A percentile compares a stretch with the other conserved stretches of the same genome.
Conservation (phyloP, 2,329 filamentous ascomycete genomes). For the Alternaria consortialis region DNA sequence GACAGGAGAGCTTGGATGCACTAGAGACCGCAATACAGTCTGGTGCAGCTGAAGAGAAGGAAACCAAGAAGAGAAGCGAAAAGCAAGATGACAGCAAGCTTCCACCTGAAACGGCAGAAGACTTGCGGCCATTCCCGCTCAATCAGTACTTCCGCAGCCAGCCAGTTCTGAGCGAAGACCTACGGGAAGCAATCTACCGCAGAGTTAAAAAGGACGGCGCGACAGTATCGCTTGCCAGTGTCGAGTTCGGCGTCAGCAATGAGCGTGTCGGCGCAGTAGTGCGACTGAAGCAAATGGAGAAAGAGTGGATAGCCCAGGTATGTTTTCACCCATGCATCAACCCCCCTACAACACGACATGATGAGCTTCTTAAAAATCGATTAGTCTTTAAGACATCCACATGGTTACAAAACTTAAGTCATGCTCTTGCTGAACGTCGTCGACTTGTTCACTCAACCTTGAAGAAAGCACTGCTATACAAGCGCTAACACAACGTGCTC, state of each 20-base stretch:
- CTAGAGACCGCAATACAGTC: constrained; percentile 37
- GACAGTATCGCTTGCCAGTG: constrained; percentile 78
- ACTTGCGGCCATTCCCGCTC: constrained; percentile 71
- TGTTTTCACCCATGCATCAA: constrained; percentile 50
- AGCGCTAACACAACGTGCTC: constrained; percentile 27
- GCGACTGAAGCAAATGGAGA: constrained; percentile 85
- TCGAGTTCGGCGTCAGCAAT: constrained; percentile 80
- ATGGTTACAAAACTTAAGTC: constrained; percentile 82
- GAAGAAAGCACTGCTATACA: background rate
- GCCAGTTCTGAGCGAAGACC: constrained; percentile 75
- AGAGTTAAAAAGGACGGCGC: constrained; percentile 69
- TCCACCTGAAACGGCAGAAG: constrained; percentile 44
- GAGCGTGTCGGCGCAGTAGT: constrained; percentile 86
- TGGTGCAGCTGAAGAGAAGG: constrained; percentile 31
- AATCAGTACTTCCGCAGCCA: constrained; percentile 77
- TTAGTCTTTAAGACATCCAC: constrained; percentile 99
- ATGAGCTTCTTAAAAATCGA: constrained; percentile 82
- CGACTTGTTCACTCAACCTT: background rate
- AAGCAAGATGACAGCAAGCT: constrained; percentile 33
- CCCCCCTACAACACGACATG: constrained; percentile 53
- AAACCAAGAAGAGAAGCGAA: constrained; percentile 17
- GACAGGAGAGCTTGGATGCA: constrained; percentile 42
- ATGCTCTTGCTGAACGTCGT: constrained; percentile 74
- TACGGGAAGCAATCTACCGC: constrained; percentile 77
- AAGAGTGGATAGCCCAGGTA: constrained; percentile 78